phyloP scores from a whole-genome alignment of 164 flowering plant genomes.

The Stephania japonica region DNA sequence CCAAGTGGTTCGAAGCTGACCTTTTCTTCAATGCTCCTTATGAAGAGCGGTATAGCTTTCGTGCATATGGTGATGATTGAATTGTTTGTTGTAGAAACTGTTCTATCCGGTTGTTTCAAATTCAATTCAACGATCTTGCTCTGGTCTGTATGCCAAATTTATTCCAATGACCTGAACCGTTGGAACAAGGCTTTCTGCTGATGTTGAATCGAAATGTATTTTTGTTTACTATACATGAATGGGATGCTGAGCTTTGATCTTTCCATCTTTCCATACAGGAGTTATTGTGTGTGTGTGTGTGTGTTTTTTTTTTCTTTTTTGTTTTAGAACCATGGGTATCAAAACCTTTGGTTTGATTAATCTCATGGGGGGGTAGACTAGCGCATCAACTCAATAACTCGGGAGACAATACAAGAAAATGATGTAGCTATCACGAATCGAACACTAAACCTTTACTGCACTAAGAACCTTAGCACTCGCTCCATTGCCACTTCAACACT shows the following conservation, averaged over 20 bases:
- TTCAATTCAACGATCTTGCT: background rate
- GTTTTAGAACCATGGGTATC: too few species aligned
- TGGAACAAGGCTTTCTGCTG: background rate
- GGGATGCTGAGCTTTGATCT: background rate
- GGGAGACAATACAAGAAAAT: too few species aligned
- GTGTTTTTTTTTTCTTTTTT: too few species aligned
- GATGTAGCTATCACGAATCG: too few species aligned
- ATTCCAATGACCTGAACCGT: background rate
- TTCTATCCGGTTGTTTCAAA: background rate
- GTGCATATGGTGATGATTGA: conserved; percentile 71
- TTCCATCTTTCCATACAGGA: background rate
- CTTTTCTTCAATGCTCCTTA: conserved; percentile 71
- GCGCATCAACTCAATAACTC: too few species aligned
- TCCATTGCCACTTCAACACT: too few species aligned
- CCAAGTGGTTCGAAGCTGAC: conserved; percentile 35
- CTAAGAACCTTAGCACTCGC: too few species aligned
- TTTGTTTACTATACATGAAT: background rate
- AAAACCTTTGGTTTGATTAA: too few species aligned
- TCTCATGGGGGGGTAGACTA: too few species aligned
- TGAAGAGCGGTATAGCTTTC: conserved; percentile 63
- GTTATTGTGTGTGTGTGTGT: too few species aligned
- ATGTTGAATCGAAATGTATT: background rate
- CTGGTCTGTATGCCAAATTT: background rate
- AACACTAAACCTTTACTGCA: too few species aligned
- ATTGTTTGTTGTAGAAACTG: background rate